phyloP scores from a whole-genome alignment of 192 early-diverging fungal genomes.

The Podila epigama region DNA sequence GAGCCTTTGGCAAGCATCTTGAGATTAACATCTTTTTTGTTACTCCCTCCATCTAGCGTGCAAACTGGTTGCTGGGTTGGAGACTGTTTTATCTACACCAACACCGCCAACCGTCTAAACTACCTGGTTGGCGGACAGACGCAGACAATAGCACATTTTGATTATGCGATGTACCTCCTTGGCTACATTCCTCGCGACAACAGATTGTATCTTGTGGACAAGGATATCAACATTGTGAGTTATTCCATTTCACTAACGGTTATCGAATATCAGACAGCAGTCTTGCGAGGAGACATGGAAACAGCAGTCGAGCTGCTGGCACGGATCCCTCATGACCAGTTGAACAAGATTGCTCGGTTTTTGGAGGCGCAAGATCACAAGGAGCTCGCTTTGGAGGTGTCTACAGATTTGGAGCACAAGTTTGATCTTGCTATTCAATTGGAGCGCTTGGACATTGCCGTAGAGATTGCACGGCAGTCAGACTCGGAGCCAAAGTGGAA shows the following conservation, averaged over 20 bases:
- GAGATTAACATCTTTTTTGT: neutral
- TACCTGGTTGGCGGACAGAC: slow-evolving; percentile 96
- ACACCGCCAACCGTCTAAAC: slow-evolving; percentile 88
- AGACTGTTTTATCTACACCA: slow-evolving; percentile 99
- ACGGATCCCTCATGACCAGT: slow-evolving; percentile 85
- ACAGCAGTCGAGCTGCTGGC: slow-evolving; percentile 83
- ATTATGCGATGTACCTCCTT: slow-evolving; percentile 87
- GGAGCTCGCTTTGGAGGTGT: slow-evolving; percentile 93
- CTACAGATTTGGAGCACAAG: slow-evolving; percentile 93
- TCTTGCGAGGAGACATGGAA: slow-evolving; percentile 92
- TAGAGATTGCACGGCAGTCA: slow-evolving; percentile 83
- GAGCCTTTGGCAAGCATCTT: too few species aligned
- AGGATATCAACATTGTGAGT: slow-evolving; percentile 90
- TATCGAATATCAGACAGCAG: slow-evolving; percentile 98
- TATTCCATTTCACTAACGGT: slow-evolving; percentile 92
- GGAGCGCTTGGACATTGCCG: slow-evolving; percentile 84
- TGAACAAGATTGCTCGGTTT: slow-evolving; percentile 93
- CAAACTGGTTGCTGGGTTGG: slow-evolving; percentile 98
- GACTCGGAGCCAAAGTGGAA: slow-evolving; percentile 95
- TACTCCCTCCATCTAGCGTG: slow-evolving; percentile 61
- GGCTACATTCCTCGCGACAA: slow-evolving; percentile 96
- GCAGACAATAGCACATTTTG: slow-evolving; percentile 97
- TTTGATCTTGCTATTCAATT: slow-evolving; percentile 96
- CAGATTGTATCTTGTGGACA: slow-evolving; percentile 94
- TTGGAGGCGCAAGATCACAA: slow-evolving; percentile 92